Conservation (phyloP, 495 filamentous ascomycete genomes). For the Penicillium pulvis region DNA sequence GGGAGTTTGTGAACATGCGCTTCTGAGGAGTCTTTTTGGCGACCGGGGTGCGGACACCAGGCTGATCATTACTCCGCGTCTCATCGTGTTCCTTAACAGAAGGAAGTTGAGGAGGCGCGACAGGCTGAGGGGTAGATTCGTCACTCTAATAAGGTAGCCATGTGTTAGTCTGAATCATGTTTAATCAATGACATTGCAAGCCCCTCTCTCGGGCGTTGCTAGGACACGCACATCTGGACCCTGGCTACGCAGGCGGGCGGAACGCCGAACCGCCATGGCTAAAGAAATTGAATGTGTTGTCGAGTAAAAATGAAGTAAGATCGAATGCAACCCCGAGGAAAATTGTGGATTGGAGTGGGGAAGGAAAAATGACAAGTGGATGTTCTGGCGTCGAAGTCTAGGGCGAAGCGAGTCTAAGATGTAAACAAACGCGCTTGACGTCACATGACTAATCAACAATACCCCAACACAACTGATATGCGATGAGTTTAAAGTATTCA, state of each 20-base stretch:
- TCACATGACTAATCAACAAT: conserved; percentile 31
- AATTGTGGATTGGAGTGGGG: conserved; percentile 10
- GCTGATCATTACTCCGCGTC: conserved; percentile 16
- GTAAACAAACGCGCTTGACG: conserved; percentile 39
- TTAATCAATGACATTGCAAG: conserved; percentile 8
- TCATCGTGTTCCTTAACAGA: conserved; percentile 47
- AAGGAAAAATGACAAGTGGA: conserved; percentile 7
- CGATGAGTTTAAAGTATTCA: background rate
- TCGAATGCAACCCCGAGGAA: conserved; percentile 4
- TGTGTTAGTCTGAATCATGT: conserved; percentile 9
- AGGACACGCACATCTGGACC: conserved; percentile 34
- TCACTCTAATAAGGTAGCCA: conserved; percentile 3
- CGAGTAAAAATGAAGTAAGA: background rate
- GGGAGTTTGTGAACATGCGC: conserved; percentile 16
- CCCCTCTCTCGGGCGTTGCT: conserved; percentile 23
- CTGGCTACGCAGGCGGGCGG: conserved; percentile 39
- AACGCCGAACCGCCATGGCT: conserved; percentile 45
- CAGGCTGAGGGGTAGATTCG: conserved; percentile 18
- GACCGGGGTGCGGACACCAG: conserved; percentile 24
- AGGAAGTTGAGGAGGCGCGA: conserved; percentile 24
- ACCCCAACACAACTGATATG: background rate
- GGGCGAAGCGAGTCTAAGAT: conserved; percentile 20
- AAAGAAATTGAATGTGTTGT: background rate
- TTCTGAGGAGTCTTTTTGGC: conserved; percentile 24
- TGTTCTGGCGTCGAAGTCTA: conserved; percentile 5